These are phyloP conservation scores for Aplosporella prunicola DNA, from an alignment of 2,329 filamentous ascomycete genomes.

Conservation along the genomic window DNA sequence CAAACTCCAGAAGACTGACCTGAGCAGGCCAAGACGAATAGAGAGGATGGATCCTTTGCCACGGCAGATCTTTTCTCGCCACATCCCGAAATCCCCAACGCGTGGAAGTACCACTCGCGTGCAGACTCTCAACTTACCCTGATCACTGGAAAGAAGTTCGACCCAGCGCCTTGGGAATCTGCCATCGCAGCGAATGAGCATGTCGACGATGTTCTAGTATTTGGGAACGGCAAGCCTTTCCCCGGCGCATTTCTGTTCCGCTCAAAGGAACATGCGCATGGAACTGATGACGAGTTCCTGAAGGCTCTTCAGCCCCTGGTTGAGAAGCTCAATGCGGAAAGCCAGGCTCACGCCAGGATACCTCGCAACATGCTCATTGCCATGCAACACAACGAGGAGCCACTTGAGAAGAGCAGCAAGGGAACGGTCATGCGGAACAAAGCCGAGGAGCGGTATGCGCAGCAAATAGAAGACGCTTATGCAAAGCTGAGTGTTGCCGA, in stretches of 20 bases:
- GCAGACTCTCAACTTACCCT: conserved; percentile 54
- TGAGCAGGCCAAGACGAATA: conserved; percentile 43
- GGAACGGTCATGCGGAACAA: conserved; percentile 47
- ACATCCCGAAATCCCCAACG: conserved; percentile 42
- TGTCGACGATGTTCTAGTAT: conserved; percentile 49
- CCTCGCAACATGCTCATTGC: conserved; percentile 42
- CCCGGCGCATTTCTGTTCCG: conserved; percentile 50
- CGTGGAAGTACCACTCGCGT: conserved; percentile 55
- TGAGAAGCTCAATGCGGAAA: conserved; percentile 39
- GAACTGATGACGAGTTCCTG: conserved; percentile 32
- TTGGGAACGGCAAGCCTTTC: conserved; percentile 49
- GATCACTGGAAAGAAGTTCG: conserved; percentile 60
- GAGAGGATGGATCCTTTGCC: conserved; percentile 50
- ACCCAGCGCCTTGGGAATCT: conserved; percentile 52
- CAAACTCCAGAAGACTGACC: background rate
- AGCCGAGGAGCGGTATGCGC: conserved; percentile 42
- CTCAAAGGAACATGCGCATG: conserved; percentile 17
- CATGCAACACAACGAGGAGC: conserved; percentile 26
- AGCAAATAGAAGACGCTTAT: conserved; percentile 41
- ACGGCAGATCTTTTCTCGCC: conserved; percentile 54
- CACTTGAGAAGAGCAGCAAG: conserved; percentile 53
- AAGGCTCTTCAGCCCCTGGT: conserved; percentile 35
- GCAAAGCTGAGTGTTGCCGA: conserved; percentile 15
- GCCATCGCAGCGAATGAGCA: conserved; percentile 38
- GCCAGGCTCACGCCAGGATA: conserved; percentile 44